Conservation (phyloP, 345 rosid species). For the Xanthoceras sorbifolium region DNA sequence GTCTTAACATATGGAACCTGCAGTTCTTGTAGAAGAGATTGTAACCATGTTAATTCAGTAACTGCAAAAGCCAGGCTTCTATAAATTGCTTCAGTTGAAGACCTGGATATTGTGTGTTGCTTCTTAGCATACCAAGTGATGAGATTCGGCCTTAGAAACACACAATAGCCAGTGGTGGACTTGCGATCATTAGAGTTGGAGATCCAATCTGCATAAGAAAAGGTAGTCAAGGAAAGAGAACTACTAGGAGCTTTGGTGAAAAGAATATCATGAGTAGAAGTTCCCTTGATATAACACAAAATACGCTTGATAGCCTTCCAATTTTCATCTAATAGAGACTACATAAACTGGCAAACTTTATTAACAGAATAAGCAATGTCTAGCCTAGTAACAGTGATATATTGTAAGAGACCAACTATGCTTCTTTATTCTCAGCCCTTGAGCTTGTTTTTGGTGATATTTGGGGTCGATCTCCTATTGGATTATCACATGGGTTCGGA, state of each 20-base stretch:
- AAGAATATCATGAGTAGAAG: neutral
- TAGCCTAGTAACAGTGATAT: neutral
- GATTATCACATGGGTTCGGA: too few relatives aligned
- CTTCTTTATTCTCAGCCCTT: neutral
- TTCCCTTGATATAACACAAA: neutral
- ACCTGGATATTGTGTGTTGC: neutral
- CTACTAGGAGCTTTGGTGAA: too few relatives aligned
- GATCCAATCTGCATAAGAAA: neutral
- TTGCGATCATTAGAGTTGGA: neutral
- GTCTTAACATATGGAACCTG: accelerated
- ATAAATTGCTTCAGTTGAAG: neutral
- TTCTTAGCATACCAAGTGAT: neutral
- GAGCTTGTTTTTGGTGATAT: too few relatives aligned
- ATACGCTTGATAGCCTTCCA: neutral
- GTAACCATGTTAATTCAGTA: neutral
- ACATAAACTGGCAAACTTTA: neutral
- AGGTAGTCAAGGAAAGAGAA: neutral
- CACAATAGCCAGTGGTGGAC: neutral
- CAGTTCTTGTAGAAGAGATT: neutral
- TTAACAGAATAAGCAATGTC: neutral
- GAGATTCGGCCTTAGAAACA: neutral
- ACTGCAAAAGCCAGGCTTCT: neutral
- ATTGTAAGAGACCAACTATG: neutral
- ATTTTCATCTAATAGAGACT: neutral
- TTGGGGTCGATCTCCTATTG: too few relatives aligned